Evolutionary conservation across 495 filamentous ascomycete genomes (phyloP).

Genomic region (Eremomyces bilateralis): DNA sequence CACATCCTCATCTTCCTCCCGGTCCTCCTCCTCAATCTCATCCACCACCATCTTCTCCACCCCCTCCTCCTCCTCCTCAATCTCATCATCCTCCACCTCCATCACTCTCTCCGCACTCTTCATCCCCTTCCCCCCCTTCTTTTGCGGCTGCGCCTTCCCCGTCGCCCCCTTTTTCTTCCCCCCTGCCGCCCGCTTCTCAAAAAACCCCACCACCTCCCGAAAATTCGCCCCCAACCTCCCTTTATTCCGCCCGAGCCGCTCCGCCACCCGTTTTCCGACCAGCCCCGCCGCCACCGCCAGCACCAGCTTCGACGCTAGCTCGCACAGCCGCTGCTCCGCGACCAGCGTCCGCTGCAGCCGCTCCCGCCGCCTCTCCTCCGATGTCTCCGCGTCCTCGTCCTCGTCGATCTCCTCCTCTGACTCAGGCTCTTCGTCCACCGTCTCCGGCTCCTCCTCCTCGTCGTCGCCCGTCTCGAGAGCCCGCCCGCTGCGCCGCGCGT

Average conservation of each 20-base stretch:
- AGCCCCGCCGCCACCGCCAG: neutral
- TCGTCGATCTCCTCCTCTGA: neutral
- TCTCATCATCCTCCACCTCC: conserved; percentile 23
- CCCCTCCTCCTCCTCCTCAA: conserved; percentile 11
- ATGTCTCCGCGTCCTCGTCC: neutral
- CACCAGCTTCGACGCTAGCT: conserved; percentile 1
- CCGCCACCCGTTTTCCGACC: neutral
- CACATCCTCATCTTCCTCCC: conserved; percentile 2
- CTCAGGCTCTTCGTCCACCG: neutral
- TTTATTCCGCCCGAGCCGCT: conserved; percentile 26
- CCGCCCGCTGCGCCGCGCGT: neutral
- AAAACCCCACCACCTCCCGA: conserved; percentile 48
- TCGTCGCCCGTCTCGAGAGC: neutral
- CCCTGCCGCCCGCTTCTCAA: conserved; percentile 34
- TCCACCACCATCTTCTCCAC: conserved; percentile 7
- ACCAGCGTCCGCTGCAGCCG: neutral
- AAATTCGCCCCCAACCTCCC: conserved; percentile 47
- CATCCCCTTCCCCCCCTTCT: conserved; percentile 3
- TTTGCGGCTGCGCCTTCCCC: conserved; percentile 12
- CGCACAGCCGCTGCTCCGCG: conserved; percentile 1
- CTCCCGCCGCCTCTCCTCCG: neutral
- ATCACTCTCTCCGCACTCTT: conserved; percentile 19
- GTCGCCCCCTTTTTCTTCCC: conserved; percentile 20
- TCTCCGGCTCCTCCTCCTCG: neutral
- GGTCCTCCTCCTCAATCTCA: conserved; percentile 5